Evolutionary conservation across 192 early-diverging fungal genomes (phyloP).

Genomic region (Backusella luteola): DNA sequence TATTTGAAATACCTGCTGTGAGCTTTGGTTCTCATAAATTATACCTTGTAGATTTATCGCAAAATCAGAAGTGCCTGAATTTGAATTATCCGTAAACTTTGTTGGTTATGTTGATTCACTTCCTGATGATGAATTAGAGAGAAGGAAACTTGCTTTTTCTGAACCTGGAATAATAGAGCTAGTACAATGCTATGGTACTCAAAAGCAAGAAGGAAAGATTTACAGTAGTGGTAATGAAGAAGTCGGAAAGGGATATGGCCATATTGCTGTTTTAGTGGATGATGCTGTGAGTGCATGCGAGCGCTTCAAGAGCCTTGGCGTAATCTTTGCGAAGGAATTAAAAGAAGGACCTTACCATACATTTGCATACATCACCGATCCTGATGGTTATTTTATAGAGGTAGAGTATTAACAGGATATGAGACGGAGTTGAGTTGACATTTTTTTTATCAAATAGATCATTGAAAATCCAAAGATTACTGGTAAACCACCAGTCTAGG

Average conservation of each 20-base stretch:
- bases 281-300: background rate
- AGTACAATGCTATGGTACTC: background rate
- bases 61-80: background rate
- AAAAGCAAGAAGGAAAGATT: background rate
- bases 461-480: background rate
- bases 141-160: background rate
- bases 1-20: background rate
- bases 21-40: background rate
- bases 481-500: background rate
- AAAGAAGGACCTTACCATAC: background rate
- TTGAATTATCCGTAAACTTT: background rate
- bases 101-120: background rate
- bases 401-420: background rate
- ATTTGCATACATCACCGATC: background rate
- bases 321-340: background rate
- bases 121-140: background rate
- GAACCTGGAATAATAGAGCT: background rate
- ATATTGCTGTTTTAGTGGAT: background rate
- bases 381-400: background rate
- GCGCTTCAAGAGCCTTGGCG: background rate
- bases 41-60: background rate
- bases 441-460: background rate
- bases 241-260: background rate
- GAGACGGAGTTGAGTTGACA: background rate
- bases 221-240: conserved; percentile 1